Percentiles rank a stretch among this genome's conserved stretches.
These are phyloP conservation scores for Zelonia costaricensis DNA, from an alignment of 208 protist species.

Conservation along the genomic window DNA sequence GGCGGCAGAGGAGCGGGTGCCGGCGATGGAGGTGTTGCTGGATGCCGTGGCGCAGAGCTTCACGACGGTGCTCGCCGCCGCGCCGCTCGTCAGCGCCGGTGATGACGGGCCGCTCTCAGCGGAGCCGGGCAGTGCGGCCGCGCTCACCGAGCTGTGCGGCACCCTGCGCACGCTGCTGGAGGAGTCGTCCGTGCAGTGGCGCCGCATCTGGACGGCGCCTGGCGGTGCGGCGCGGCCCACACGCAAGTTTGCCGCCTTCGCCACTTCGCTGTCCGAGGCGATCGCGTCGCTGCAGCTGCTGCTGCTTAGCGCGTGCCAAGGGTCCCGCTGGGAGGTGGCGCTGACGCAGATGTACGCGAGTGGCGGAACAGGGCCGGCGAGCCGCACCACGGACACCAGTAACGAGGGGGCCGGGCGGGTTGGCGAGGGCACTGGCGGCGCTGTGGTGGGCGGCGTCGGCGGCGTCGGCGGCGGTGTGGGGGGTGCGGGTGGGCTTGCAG, in stretches of 20 bases:
- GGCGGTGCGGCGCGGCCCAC: not conserved
- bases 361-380: not conserved
- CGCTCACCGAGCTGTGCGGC: constrained; percentile 35
- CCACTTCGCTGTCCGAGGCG: constrained; percentile 45
- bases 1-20: constrained; percentile 20
- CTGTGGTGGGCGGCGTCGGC: not conserved
- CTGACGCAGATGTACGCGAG: constrained; percentile 21
- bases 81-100: constrained; percentile 27
- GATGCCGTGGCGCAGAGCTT: constrained; percentile 36
- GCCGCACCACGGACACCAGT: not conserved
- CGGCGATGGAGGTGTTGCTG: constrained; percentile 38
- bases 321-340: constrained; percentile 28
- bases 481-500: no score
- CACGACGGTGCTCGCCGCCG: constrained; percentile 32
- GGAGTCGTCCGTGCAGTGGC: constrained; percentile 39
- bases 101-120: constrained; percentile 13
- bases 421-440: not conserved
- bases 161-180: constrained; percentile 43
- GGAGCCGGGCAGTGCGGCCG: constrained; percentile 1
- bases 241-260: constrained; percentile 11
- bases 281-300: constrained; percentile 72
- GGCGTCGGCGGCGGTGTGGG: not conserved
- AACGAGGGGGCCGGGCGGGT: not conserved
- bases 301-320: constrained; percentile 66
- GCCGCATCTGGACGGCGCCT: constrained; percentile 12